These are phyloP conservation scores for Fagus crenata DNA, from an alignment of 306 rosid genomes.

Conservation along the genomic window DNA sequence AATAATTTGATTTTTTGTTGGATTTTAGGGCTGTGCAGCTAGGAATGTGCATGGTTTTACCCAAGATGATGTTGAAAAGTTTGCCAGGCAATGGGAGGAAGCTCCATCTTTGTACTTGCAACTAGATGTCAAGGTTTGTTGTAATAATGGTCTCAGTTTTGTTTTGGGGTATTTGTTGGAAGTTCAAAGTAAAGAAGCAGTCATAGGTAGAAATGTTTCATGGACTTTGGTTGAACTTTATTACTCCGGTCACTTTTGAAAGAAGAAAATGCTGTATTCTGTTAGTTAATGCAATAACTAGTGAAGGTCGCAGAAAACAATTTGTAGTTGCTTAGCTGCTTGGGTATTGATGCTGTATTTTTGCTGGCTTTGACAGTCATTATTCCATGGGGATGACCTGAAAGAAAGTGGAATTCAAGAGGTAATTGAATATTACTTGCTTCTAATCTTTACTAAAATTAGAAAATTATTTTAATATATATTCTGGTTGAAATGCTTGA, in stretches of 20 bases:
- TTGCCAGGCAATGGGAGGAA: conserved; percentile 92
- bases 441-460: neutral
- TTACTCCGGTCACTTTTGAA: neutral
- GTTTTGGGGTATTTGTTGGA: neutral
- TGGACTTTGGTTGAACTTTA: neutral
- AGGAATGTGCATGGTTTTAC: conserved; percentile 92
- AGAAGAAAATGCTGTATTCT: conserved; percentile 9
- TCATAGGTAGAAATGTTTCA: neutral
- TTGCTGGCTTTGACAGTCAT: conserved; percentile 56
- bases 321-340: conserved; percentile 18
- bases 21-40: conserved; percentile 87
- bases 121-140: conserved; percentile 75
- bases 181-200: neutral
- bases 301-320: neutral
- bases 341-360: conserved; percentile 34
- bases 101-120: conserved; percentile 77
- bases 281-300: conserved; percentile 2
- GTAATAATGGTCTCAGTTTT: conserved; percentile 16
- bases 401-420: conserved; percentile 81
- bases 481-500: neutral
- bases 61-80: conserved; percentile 67
- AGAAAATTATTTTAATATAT: conserved; percentile 12
- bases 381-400: conserved; percentile 84
- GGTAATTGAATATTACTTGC: conserved; percentile 47
- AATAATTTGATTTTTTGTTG: conserved; percentile 29